Evolutionary conservation across 1,139 yeast species (phyloP), one percentile per base, ranked within the genome.

Genomic region (Nadsonia commutata): DNA sequence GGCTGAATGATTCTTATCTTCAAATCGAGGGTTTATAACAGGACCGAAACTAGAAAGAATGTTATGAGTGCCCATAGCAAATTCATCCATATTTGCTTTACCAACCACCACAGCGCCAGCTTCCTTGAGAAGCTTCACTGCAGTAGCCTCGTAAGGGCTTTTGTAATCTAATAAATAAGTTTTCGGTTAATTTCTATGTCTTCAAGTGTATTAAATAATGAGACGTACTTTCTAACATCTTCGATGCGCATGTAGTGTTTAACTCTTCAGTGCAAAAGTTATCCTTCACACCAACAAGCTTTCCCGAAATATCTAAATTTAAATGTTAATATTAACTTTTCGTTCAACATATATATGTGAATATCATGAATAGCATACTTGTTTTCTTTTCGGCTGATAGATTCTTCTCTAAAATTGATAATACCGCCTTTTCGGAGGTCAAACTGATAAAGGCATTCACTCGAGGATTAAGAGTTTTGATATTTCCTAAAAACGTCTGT

Each of bases 51-150:
- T 48, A 51, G 64, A 7, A 80, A 74, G 56, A 68, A 72, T 36
- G 73, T 70, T 51, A 66, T 66, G 54, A 60, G 67, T 60, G 22
- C 98, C 99, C 98, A 93, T 93, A 1, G 94, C 98, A 64, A 90
- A 93, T 62, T 93, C 97, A 63, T 93, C 99, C 73, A 93, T 67
- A 53, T 90, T 90, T n/a, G 94, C 72, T 60, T 88, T 90, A 0
- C 95, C 97, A 0, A 78, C 63, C n/a, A 78, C 57, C 1, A 60
- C 53, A 20, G 71, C 69, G 0, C 86, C 84, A 2, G 70, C 66
- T 0, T 59, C 52, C 16, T 67, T 58, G n/a, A 90, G 60, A 7
- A 78, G 64, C 1, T 59, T 51, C 0, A 76, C 74, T 2, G 80
- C 82, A 0, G 96, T 84, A 4, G 96, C 84, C 49, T 81, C 77